These are phyloP conservation scores for Macrolepiota albuminosa DNA, from an alignment of 768 basidiomycete genomes.

Conservation along the genomic window DNA sequence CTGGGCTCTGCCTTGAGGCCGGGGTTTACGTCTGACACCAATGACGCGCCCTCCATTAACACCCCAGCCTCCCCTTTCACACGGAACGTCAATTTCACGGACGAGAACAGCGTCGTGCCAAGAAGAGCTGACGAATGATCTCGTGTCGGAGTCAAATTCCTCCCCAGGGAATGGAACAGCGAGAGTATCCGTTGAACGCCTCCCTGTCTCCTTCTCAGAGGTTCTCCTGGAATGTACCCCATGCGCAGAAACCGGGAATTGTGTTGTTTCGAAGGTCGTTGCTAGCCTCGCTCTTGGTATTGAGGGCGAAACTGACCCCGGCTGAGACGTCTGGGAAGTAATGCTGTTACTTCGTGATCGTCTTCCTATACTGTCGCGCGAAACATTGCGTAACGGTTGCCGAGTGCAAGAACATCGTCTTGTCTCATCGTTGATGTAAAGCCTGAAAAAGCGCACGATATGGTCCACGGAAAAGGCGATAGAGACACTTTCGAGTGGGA, in stretches of 20 bases:
- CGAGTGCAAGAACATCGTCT: slow-evolving; percentile 66
- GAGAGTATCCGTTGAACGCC: slow-evolving; percentile 45
- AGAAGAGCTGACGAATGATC: slow-evolving; percentile 34
- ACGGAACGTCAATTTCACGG: slow-evolving; percentile 49
- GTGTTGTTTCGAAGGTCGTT: slow-evolving; percentile 41
- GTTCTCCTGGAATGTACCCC: slow-evolving; percentile 70
- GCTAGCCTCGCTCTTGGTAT: slow-evolving; percentile 47
- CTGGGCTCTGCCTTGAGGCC: slow-evolving; percentile 32
- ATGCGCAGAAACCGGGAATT: slow-evolving; percentile 79
- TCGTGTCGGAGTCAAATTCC: slow-evolving; percentile 33
- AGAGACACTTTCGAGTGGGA: slow-evolving; percentile 59
- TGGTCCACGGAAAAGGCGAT: slow-evolving; percentile 64
- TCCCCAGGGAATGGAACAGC: slow-evolving; percentile 42
- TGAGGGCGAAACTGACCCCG: slow-evolving; percentile 41
- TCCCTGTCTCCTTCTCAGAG: slow-evolving; percentile 60
- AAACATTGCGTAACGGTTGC: slow-evolving; percentile 38
- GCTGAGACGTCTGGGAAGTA: slow-evolving; percentile 33
- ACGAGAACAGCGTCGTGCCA: slow-evolving; percentile 59
- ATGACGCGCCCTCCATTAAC: slow-evolving; percentile 49
- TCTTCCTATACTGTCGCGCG: slow-evolving; percentile 43
- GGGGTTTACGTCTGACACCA: slow-evolving; percentile 66
- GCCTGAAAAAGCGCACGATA: slow-evolving; percentile 60
- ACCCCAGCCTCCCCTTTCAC: slow-evolving; percentile 81
- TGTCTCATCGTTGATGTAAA: slow-evolving; percentile 50
- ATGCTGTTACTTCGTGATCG: slow-evolving; percentile 64